Evolutionary conservation across 2,329 filamentous ascomycete genomes (phyloP).

Genomic region (Cladophialophora psammophila): DNA sequence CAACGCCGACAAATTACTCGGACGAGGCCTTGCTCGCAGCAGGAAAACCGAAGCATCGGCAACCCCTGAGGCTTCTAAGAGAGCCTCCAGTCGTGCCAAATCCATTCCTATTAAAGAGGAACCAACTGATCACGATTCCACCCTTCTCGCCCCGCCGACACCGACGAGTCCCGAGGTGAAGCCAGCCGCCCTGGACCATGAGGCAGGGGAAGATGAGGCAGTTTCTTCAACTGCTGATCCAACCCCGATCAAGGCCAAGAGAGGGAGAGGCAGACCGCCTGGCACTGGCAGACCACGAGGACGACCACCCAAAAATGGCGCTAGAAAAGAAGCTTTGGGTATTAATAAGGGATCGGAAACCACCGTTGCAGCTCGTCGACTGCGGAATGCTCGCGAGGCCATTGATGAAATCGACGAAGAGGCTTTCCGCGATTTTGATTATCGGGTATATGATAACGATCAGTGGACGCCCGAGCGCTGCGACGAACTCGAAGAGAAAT

Average conservation of each 20-base stretch:
- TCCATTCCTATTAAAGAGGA: constrained; percentile 50
- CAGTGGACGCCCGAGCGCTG: constrained; percentile 92
- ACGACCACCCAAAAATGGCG: constrained; percentile 52
- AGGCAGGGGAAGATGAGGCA: constrained; percentile 40
- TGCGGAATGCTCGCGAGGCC: constrained; percentile 79
- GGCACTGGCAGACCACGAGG: constrained; percentile 43
- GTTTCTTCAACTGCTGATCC: constrained; percentile 40
- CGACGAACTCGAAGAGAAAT: constrained; percentile 89
- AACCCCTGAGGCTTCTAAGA: constrained; percentile 49
- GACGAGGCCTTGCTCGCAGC: constrained; percentile 47
- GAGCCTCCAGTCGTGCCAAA: constrained; percentile 54
- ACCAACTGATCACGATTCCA: constrained; percentile 48
- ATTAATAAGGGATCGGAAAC: constrained; percentile 62
- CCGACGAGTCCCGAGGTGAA: constrained; percentile 59
- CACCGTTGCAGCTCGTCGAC: constrained; percentile 84
- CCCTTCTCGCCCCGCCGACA: constrained; percentile 59
- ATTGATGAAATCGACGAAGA: constrained; percentile 85
- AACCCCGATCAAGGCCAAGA: constrained; percentile 44
- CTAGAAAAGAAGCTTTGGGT: constrained; percentile 64
- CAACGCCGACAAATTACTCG: constrained; percentile 41
- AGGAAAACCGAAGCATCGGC: constrained; percentile 52
- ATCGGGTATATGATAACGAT: constrained; percentile 79
- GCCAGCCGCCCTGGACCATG: constrained; percentile 47
- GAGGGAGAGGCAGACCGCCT: constrained; percentile 54
- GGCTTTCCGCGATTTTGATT: constrained; percentile 89